phyloP scores from a whole-genome alignment of 371 early-diverging fungal genomes.

The Rhizopus stolonifer region DNA sequence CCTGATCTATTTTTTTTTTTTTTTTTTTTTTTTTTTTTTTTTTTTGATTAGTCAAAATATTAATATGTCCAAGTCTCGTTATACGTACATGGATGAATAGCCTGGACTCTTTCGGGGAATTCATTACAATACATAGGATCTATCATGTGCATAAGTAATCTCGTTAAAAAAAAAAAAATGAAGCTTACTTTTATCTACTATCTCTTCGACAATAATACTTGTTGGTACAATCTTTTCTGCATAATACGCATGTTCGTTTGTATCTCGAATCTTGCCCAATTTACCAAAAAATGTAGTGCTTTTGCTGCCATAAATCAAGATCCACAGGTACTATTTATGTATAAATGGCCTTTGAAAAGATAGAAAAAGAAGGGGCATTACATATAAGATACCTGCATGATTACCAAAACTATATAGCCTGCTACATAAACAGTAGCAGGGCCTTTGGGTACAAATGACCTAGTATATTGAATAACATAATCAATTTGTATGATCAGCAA shows the following conservation, averaged over 20 bases:
- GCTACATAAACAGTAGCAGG: conserved; percentile 34
- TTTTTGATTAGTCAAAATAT: not conserved
- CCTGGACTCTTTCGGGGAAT: conserved; percentile 3
- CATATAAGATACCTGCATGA: conserved; percentile 23
- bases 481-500: conserved; percentile 43
- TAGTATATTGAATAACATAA: conserved; percentile 36
- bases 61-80: no score
- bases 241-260: not conserved
- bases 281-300: conserved; percentile 29
- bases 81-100: conserved; percentile 15
- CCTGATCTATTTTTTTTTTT: conserved; percentile 44
- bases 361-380: no score
- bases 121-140: not conserved
- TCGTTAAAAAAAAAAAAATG: not conserved
- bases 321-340: conserved; percentile 31
- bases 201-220: not conserved
- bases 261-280: conserved; percentile 1
- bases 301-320: conserved; percentile 39
- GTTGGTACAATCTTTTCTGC: not conserved
- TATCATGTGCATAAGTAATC: not conserved
- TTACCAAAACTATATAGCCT: conserved; percentile 38
- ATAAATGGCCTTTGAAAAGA: not conserved
- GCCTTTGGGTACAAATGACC: conserved; percentile 17
- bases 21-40: no score
- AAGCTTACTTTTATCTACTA: not conserved